Evolutionary conservation across 2,329 filamentous ascomycete species (phyloP).

Genomic region (Aspergillus uvarum): DNA sequence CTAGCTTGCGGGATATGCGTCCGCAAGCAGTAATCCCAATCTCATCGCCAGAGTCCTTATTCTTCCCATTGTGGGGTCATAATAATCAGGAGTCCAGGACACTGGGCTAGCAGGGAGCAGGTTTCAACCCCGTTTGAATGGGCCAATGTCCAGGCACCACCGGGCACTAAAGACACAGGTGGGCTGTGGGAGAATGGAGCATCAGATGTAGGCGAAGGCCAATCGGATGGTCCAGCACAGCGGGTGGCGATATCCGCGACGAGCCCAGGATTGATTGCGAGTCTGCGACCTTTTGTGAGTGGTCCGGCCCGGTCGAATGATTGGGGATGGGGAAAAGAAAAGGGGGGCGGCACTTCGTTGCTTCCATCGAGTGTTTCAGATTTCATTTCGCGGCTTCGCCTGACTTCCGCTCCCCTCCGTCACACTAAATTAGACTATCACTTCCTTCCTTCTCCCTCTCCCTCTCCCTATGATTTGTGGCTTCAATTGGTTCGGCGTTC

Average conservation of each 20-base stretch:
- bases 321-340: not conserved
- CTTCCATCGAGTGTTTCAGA: not conserved
- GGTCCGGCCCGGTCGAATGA: conserved; percentile 3
- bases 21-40: not conserved
- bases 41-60: not conserved
- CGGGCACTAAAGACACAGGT: not conserved
- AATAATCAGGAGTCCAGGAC: not conserved
- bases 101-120: not conserved
- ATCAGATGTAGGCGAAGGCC: not conserved
- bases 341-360: not conserved
- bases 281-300: not conserved
- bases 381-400: not conserved
- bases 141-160: not conserved
- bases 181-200: not conserved
- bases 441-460: not conserved
- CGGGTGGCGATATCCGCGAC: conserved; percentile 8
- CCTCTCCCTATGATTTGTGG: not conserved
- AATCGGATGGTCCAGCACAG: not conserved
- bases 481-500: not conserved
- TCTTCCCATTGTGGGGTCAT: not conserved
- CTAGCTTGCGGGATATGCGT: not conserved
- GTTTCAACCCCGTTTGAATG: not conserved
- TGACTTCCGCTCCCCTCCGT: not conserved
- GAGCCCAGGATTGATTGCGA: not conserved
- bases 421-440: not conserved